Conservation (phyloP, 1,284 basidiomycete genomes). For the Boletus smithii region DNA sequence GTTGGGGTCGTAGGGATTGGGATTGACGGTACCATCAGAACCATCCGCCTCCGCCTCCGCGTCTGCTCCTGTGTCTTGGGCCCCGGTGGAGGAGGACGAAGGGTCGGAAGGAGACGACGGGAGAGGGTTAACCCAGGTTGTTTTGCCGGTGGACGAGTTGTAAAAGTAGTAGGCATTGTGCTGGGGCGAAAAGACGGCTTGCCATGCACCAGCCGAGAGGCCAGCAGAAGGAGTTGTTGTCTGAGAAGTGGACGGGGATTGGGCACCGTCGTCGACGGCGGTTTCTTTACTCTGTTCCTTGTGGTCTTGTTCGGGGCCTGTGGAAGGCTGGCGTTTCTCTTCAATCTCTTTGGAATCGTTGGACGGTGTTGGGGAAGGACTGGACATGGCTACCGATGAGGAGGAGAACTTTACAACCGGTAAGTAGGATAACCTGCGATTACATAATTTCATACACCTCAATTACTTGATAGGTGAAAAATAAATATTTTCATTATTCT, state of each 20-base stretch:
- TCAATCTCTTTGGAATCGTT: slow-evolving; percentile 1
- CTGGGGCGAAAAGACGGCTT: slow-evolving; percentile 80
- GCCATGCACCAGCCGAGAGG: slow-evolving; percentile 56
- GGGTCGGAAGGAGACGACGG: slow-evolving; percentile 35
- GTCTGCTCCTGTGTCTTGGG: slow-evolving; percentile 3
- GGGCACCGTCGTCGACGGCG: neutral
- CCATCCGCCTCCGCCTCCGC: slow-evolving; percentile 1
- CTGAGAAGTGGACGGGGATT: slow-evolving; percentile 9
- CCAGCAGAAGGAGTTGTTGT: slow-evolving; percentile 16
- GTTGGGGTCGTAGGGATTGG: slow-evolving; percentile 32
- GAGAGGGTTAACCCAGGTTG: slow-evolving; percentile 87
- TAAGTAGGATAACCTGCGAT: neutral
- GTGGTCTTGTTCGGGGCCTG: slow-evolving; percentile 1
- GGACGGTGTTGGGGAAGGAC: neutral
- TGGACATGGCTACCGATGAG: slow-evolving; percentile 11
- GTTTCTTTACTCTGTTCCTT: slow-evolving; percentile 8
- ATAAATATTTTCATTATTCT: slow-evolving; percentile 9
- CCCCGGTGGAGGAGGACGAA: slow-evolving; percentile 19
- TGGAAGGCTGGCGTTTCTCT: slow-evolving; percentile 1
- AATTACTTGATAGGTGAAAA: too few species aligned
- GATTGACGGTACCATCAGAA: slow-evolving; percentile 1
- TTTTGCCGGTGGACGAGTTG: slow-evolving; percentile 76
- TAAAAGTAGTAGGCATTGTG: slow-evolving; percentile 88
- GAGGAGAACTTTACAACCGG: neutral
- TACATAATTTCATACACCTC: slow-evolving; percentile 1